phyloP scores from a whole-genome alignment of 179 eudicot species.

The Amaranthus tricolor region DNA sequence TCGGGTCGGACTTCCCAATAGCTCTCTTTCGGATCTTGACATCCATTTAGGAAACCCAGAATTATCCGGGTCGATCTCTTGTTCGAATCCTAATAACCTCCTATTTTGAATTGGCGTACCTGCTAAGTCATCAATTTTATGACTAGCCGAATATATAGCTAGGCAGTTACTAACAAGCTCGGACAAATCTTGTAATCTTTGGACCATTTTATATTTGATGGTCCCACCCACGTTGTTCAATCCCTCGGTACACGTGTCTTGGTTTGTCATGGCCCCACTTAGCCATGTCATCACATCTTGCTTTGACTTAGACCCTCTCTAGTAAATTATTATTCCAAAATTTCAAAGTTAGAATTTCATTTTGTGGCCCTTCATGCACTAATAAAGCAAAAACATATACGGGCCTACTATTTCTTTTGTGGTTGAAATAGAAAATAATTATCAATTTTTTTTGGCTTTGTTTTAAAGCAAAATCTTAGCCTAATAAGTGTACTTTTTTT shows the following conservation, averaged over 20 bases:
- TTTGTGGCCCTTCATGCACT: no score
- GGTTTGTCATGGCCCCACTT: constrained; percentile 45
- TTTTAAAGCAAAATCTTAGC: no score
- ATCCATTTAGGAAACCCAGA: constrained; percentile 62
- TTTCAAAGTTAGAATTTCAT: not conserved
- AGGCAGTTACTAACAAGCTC: constrained; percentile 66
- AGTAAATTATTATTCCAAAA: not conserved
- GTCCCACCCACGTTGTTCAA: constrained; percentile 13
- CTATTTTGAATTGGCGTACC: constrained; percentile 57
- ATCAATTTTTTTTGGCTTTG: no score
- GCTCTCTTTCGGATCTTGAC: constrained; percentile 44
- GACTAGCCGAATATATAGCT: constrained; percentile 54
- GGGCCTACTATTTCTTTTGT: no score
- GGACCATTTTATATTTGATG: constrained; percentile 26
- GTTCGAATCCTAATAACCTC: constrained; percentile 21
- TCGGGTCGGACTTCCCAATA: constrained; percentile 40
- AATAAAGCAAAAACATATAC: no score
- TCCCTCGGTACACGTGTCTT: constrained; percentile 41
- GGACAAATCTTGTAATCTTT: constrained; percentile 40
- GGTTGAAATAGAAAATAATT: no score
- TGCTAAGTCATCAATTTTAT: constrained; percentile 35
- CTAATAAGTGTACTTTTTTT: no score
- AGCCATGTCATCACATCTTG: constrained; percentile 48
- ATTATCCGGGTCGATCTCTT: not conserved
- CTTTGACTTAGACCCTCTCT: constrained; percentile 21